Percentiles rank a stretch among this genome's conserved stretches.
These are phyloP conservation scores for Gaultheria prostrata DNA, from an alignment of 148 eudicot genomes.

Conservation along the genomic window DNA sequence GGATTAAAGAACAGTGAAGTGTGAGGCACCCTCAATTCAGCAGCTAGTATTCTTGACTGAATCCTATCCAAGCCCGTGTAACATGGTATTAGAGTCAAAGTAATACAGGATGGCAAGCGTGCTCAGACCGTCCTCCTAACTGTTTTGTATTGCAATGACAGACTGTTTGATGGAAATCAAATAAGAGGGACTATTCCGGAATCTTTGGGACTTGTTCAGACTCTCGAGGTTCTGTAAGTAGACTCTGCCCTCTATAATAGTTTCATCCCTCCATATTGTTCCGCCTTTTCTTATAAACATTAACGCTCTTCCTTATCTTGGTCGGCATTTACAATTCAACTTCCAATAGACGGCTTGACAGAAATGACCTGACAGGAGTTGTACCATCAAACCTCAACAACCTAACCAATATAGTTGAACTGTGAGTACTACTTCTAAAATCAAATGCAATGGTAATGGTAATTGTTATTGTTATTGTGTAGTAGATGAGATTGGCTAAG, in stretches of 20 bases:
- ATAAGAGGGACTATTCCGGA: constrained; percentile 67
- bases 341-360: constrained; percentile 67
- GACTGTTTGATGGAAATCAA: constrained; percentile 76
- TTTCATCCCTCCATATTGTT: not conserved
- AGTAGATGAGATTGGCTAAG: not conserved
- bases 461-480: too few relatives aligned
- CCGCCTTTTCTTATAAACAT: not conserved
- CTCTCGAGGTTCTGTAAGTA: constrained; percentile 92
- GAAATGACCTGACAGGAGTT: constrained; percentile 55
- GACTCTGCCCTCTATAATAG: not conserved
- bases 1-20: not conserved
- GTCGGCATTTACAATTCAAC: constrained; percentile 7
- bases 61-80: not conserved
- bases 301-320: not conserved
- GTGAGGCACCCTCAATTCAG: not conserved
- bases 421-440: constrained; percentile 47
- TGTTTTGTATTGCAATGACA: constrained; percentile 23
- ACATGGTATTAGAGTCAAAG: not conserved
- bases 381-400: constrained; percentile 78
- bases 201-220: constrained; percentile 60
- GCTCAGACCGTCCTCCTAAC: not conserved
- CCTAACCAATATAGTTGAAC: constrained; percentile 57
- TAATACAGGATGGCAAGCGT: not conserved
- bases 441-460: not conserved
- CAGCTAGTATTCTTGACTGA: not conserved